Evolutionary conservation across 1,284 basidiomycete genomes (phyloP).

Genomic region (Coniferiporia weirii): DNA sequence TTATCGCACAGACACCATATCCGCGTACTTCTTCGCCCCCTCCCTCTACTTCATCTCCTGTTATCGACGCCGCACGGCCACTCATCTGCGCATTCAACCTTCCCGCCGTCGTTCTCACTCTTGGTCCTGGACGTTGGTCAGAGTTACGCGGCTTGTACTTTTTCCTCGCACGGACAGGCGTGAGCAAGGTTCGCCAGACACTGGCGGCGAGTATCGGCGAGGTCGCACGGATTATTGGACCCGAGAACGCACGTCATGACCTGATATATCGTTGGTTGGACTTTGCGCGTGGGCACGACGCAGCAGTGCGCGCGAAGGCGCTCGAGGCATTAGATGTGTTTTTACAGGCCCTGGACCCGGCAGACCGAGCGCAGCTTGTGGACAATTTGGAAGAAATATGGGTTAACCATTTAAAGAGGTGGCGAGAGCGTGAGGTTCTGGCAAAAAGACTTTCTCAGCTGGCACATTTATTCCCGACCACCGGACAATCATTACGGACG

Average conservation of each 20-base stretch:
- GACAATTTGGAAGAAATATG: slow-evolving; percentile 53
- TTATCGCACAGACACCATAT: slow-evolving; percentile 21
- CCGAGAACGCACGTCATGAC: slow-evolving; percentile 63
- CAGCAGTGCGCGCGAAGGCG: slow-evolving; percentile 67
- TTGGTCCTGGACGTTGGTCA: slow-evolving; percentile 77
- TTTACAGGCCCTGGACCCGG: slow-evolving; percentile 47
- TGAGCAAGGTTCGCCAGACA: slow-evolving; percentile 65
- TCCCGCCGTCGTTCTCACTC: slow-evolving; percentile 84
- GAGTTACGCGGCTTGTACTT: slow-evolving; percentile 70
- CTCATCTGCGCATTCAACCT: slow-evolving; percentile 93
- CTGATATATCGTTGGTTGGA: slow-evolving; percentile 73
- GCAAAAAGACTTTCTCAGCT: slow-evolving; percentile 53
- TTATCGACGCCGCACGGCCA: slow-evolving; percentile 61
- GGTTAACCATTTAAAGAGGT: slow-evolving; percentile 64
- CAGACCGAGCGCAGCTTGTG: slow-evolving; percentile 50
- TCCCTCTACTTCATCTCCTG: background rate
- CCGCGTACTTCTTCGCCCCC: slow-evolving; percentile 21
- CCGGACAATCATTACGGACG: slow-evolving; percentile 27
- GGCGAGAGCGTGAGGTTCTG: slow-evolving; percentile 78
- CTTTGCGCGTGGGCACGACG: slow-evolving; percentile 53
- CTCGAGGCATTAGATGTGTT: slow-evolving; percentile 61
- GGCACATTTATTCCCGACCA: slow-evolving; percentile 30
- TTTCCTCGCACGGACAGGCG: slow-evolving; percentile 54
- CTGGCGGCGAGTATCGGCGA: slow-evolving; percentile 88
- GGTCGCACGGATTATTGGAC: slow-evolving; percentile 80